Percentiles rank a stretch among this genome's conserved stretches.
These are phyloP conservation scores for Solanum stenotomum DNA, from an alignment of 257 asterid genomes.

Conservation along the genomic window DNA sequence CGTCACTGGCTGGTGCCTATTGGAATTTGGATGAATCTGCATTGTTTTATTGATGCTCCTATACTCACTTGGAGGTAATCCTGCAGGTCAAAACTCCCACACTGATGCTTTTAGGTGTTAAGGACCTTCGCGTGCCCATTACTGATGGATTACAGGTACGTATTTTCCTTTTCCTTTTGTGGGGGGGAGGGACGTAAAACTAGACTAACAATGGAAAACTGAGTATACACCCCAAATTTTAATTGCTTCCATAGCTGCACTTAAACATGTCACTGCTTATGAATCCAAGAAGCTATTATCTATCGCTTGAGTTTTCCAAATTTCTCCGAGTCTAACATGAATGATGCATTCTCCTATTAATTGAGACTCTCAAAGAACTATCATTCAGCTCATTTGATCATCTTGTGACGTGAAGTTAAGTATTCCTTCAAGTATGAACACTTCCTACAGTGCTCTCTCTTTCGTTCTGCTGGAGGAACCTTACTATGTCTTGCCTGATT, in stretches of 20 bases:
- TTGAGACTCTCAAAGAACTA: background rate
- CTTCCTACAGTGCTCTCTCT: background rate
- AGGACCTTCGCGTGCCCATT: conserved; percentile 89
- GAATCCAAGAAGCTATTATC: background rate
- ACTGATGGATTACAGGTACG: conserved; percentile 81
- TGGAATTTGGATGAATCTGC: background rate
- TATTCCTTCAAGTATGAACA: background rate
- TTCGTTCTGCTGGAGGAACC: background rate
- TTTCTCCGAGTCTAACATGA: background rate
- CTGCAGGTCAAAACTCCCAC: conserved; percentile 86
- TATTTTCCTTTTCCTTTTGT: background rate
- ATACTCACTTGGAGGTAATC: background rate
- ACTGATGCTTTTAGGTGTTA: conserved; percentile 69
- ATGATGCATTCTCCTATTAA: background rate
- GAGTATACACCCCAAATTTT: background rate
- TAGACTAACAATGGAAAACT: background rate
- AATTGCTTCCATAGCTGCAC: background rate
- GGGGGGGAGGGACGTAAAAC: background rate
- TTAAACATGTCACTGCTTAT: background rate
- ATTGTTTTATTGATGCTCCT: background rate
- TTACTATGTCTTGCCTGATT: background rate
- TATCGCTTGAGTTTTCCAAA: background rate
- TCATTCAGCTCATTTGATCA: background rate
- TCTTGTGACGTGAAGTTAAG: background rate
- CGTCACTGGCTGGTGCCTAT: background rate